Percentiles rank a stretch among this genome's conserved stretches.
Evolutionary conservation across 2,329 filamentous ascomycete species (phyloP).

Genomic region (Colletotrichum gloeosporioides): DNA sequence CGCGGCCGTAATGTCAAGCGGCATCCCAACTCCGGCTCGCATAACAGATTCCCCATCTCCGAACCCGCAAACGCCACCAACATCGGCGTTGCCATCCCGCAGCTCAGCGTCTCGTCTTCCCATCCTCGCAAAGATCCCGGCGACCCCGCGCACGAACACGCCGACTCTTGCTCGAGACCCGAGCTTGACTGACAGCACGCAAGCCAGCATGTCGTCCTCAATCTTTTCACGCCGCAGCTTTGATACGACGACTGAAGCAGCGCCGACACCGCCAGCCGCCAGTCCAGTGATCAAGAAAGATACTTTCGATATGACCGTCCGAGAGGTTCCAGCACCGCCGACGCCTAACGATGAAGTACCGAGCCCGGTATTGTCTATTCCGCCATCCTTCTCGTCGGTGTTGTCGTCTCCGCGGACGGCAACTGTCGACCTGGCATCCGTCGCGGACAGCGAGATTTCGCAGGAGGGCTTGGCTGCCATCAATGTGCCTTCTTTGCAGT

Average conservation of each 20-base stretch:
- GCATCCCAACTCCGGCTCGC: slow-evolving; percentile 21
- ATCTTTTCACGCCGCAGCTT: slow-evolving; percentile 43
- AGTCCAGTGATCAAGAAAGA: slow-evolving; percentile 32
- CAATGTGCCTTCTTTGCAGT: slow-evolving; percentile 36
- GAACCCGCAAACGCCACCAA: slow-evolving; percentile 27
- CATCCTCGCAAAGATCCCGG: slow-evolving; percentile 27
- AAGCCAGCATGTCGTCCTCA: slow-evolving; percentile 44
- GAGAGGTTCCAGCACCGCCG: slow-evolving; percentile 1
- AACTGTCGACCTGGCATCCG: slow-evolving; percentile 10
- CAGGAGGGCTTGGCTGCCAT: slow-evolving; percentile 20
- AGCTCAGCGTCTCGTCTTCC: slow-evolving; percentile 44
- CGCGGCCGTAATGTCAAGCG: not conserved
- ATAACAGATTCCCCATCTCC: slow-evolving; percentile 24
- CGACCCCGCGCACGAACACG: slow-evolving; percentile 41
- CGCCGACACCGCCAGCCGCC: slow-evolving; percentile 32
- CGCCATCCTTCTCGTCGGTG: slow-evolving; percentile 26
- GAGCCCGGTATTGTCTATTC: slow-evolving; percentile 30
- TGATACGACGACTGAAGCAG: slow-evolving; percentile 28
- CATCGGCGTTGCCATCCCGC: slow-evolving; percentile 34
- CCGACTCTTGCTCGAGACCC: slow-evolving; percentile 39
- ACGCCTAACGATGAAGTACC: slow-evolving; percentile 19
- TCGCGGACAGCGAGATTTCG: not conserved
- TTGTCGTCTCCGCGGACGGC: slow-evolving; percentile 35
- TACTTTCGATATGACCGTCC: not conserved
- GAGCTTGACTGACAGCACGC: slow-evolving; percentile 43